phyloP scores from a whole-genome alignment of 192 early-diverging fungal genomes.

The Coemansia asiatica region DNA sequence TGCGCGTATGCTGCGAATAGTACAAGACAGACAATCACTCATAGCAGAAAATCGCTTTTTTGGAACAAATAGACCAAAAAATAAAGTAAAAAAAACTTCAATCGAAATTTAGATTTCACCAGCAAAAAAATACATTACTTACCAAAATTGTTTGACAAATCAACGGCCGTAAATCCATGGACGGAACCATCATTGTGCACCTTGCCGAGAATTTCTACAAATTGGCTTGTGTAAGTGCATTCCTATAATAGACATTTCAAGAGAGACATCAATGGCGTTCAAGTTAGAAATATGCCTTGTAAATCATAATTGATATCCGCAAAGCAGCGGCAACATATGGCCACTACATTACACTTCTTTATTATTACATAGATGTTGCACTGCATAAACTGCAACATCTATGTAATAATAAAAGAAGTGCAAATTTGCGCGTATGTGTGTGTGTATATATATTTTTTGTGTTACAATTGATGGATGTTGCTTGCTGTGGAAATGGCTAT shows the following conservation, averaged over 20 bases:
- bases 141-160: conserved; percentile 53
- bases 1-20: not conserved
- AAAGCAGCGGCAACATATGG: not conserved
- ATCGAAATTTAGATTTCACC: not conserved
- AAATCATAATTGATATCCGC: not conserved
- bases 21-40: not conserved
- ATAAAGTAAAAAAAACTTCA: not conserved
- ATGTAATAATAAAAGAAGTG: no score
- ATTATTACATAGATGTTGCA: not conserved
- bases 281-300: conserved; percentile 4
- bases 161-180: conserved; percentile 42
- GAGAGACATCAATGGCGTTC: conserved; percentile 2
- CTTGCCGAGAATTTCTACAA: conserved; percentile 49
- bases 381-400: not conserved
- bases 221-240: conserved; percentile 38
- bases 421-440: not conserved
- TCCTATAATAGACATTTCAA: conserved; percentile 33
- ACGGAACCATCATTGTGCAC: conserved; percentile 45
- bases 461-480: not conserved
- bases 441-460: no score
- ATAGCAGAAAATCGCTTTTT: not conserved
- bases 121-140: conserved; percentile 1
- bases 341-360: not conserved
- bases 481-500: not conserved
- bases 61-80: not conserved